These are phyloP conservation scores for Lipomyces starkeyi DNA, from an alignment of 805 yeast genomes.

Conservation along the genomic window DNA sequence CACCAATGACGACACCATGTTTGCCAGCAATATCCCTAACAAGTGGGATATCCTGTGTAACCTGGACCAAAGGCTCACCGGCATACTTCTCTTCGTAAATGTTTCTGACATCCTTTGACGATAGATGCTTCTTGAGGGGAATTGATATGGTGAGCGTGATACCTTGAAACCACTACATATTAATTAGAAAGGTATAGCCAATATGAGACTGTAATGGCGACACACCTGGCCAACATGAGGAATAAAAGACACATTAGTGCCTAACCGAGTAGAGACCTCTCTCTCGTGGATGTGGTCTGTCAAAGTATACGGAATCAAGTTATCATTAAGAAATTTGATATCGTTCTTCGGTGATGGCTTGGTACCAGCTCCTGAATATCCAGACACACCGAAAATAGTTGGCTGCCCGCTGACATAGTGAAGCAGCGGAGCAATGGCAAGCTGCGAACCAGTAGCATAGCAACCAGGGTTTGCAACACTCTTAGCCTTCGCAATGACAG, in stretches of 20 bases:
- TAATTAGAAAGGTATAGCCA: not conserved
- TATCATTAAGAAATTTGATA: slow-evolving; percentile 70
- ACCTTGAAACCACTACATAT: slow-evolving; percentile 87
- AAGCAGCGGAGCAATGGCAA: slow-evolving; percentile 86
- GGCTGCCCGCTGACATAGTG: slow-evolving; percentile 72
- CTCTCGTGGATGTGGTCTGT: slow-evolving; percentile 97
- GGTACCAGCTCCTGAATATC: slow-evolving; percentile 99
- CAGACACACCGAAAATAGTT: slow-evolving; percentile 91
- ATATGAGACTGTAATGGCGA: not conserved
- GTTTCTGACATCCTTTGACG: slow-evolving; percentile 82
- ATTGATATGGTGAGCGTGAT: slow-evolving; percentile 89
- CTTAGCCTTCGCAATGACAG: slow-evolving; percentile 67
- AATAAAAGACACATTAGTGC: slow-evolving; percentile 79
- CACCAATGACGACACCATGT: slow-evolving; percentile 93
- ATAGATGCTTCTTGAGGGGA: slow-evolving; percentile 69
- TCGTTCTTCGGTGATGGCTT: slow-evolving; percentile 98
- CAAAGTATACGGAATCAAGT: slow-evolving; percentile 91
- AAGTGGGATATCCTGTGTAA: slow-evolving; percentile 90
- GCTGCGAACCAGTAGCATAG: slow-evolving; percentile 98
- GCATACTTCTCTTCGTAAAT: slow-evolving; percentile 86
- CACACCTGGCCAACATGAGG: slow-evolving; percentile 85
- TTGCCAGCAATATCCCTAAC: slow-evolving; percentile 91
- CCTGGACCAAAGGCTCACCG: slow-evolving; percentile 82
- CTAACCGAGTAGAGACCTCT: slow-evolving; percentile 84
- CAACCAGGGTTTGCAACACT: slow-evolving; percentile 98